Evolutionary conservation across 2,329 filamentous ascomycete genomes (phyloP).

Genomic region (Microdochium bolleyi): DNA sequence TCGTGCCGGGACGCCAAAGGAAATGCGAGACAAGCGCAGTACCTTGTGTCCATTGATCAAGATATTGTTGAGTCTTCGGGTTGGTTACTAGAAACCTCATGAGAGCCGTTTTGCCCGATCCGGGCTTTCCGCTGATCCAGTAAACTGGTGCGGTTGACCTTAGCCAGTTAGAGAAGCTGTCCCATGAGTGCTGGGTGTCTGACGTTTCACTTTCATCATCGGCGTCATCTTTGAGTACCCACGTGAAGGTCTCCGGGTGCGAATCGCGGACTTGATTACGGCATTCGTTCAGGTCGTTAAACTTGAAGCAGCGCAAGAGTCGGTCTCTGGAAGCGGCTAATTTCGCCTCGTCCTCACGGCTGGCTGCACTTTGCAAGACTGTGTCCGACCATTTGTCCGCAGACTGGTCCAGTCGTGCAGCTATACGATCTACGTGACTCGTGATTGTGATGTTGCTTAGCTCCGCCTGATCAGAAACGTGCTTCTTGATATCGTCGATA

Average conservation of each 20-base stretch:
- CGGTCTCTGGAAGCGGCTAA: background rate
- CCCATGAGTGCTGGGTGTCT: background rate
- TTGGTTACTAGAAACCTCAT: background rate
- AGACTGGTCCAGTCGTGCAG: background rate
- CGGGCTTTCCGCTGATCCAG: background rate
- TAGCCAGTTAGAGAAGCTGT: background rate
- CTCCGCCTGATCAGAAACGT: too few species aligned
- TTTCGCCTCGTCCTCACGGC: background rate
- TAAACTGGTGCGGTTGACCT: background rate
- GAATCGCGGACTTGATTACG: slow-evolving; percentile 4
- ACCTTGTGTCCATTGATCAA: background rate
- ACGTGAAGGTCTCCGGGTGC: slow-evolving; percentile 4
- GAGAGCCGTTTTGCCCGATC: background rate
- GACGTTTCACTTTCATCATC: background rate
- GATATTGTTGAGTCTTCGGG: background rate
- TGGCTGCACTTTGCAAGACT: background rate
- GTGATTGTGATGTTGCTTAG: too few species aligned
- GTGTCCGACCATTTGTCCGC: background rate
- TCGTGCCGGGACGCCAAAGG: background rate
- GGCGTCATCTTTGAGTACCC: slow-evolving; percentile 1
- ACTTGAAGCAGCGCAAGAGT: slow-evolving; percentile 7
- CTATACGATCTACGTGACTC: too few species aligned
- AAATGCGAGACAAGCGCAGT: background rate
- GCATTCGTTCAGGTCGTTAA: slow-evolving; percentile 7
- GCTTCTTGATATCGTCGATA: too few species aligned